These are phyloP conservation scores for Heracleum sosnowskyi DNA, from an alignment of 129 eudicot species.

Conservation along the genomic window DNA sequence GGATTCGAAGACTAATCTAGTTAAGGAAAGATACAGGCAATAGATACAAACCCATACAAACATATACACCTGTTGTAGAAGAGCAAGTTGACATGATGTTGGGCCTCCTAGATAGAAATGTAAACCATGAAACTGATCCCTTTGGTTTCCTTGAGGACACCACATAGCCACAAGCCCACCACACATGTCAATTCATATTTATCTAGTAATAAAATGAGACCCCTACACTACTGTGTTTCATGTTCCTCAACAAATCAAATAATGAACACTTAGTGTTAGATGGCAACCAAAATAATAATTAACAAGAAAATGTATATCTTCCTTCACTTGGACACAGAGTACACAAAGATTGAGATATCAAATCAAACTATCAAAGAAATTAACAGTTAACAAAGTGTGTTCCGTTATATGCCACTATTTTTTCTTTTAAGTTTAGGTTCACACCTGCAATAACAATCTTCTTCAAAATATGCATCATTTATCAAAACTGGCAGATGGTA, in stretches of 20 bases:
- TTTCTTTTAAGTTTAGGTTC: not conserved
- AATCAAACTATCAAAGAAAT: slow-evolving; percentile 5
- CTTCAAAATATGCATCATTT: not conserved
- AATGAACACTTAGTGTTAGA: slow-evolving; percentile 5
- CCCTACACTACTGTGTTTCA: slow-evolving; percentile 1
- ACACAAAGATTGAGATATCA: not conserved
- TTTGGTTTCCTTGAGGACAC: slow-evolving; percentile 21
- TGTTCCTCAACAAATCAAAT: slow-evolving; percentile 24
- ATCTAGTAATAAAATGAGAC: slow-evolving; percentile 5
- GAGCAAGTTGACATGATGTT: slow-evolving; percentile 16
- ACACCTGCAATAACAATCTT: not conserved
- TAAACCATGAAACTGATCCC: slow-evolving; percentile 19
- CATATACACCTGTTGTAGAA: slow-evolving; percentile 29
- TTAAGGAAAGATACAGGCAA: not conserved
- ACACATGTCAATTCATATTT: slow-evolving; percentile 30
- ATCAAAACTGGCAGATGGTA: not conserved
- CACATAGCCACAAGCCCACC: slow-evolving; percentile 25
- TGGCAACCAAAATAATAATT: not conserved
- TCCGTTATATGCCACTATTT: not conserved
- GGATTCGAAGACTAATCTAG: slow-evolving; percentile 1
- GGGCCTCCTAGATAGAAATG: slow-evolving; percentile 12
- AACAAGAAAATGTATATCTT: not conserved
- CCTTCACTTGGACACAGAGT: not conserved
- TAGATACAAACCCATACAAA: slow-evolving; percentile 4
- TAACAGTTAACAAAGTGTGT: not conserved